phyloP scores from a whole-genome alignment of 2,329 filamentous ascomycete species.

The Aureobasidium sp. region DNA sequence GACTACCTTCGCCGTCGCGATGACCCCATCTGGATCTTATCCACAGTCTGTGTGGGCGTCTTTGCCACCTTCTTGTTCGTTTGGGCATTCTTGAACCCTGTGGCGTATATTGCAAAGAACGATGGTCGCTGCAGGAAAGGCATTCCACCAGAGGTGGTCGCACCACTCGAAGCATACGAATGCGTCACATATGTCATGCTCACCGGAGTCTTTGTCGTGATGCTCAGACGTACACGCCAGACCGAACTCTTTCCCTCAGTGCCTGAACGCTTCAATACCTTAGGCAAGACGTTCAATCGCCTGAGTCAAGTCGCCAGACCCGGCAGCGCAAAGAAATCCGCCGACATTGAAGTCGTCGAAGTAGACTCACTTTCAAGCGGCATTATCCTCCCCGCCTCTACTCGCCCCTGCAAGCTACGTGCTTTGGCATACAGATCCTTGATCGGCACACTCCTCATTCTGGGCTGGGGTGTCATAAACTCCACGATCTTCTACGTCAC shows the following conservation, averaged over 20 bases:
- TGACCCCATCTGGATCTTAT: conserved; percentile 32
- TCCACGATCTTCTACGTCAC: conserved; percentile 28
- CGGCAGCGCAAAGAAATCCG: not conserved
- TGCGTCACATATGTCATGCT: conserved; percentile 34
- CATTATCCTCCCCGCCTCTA: conserved; percentile 6
- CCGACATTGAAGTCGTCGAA: not conserved
- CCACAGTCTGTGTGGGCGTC: conserved; percentile 22
- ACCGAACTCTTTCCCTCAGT: not conserved
- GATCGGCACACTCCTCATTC: conserved; percentile 33
- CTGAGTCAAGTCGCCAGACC: not conserved
- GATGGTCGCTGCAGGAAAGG: conserved; percentile 36
- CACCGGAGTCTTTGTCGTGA: conserved; percentile 34
- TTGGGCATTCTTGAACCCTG: conserved; percentile 25
- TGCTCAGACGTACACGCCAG: conserved; percentile 25
- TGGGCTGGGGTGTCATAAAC: conserved; percentile 36
- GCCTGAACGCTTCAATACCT: not conserved
- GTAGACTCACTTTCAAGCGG: not conserved
- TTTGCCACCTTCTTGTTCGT: conserved; percentile 22
- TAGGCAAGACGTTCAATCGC: not conserved
- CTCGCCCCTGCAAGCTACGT: conserved; percentile 22
- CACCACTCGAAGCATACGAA: conserved; percentile 34
- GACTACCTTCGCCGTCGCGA: conserved; percentile 27
- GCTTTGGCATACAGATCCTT: conserved; percentile 35
- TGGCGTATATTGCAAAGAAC: conserved; percentile 26
- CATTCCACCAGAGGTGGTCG: conserved; percentile 30